Conservation (phyloP, 495 filamentous ascomycete species). For the Pseudoneurospora amorphoporcata region DNA sequence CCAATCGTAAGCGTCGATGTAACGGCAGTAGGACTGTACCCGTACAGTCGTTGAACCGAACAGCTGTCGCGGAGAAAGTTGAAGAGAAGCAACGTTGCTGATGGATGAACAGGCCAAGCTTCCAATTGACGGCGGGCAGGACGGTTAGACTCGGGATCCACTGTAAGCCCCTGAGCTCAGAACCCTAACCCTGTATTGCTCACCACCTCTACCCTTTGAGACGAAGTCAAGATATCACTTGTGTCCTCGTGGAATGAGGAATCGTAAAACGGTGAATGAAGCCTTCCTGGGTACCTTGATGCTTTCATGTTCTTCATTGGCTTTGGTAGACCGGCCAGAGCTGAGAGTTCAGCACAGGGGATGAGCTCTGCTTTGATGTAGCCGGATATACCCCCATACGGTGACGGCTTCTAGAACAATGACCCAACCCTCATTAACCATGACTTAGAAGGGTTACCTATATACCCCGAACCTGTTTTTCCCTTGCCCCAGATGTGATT, state of each 20-base stretch:
- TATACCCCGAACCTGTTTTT: not conserved
- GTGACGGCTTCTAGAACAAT: not conserved
- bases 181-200: constrained; percentile 16
- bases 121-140: not conserved
- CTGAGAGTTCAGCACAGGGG: not conserved
- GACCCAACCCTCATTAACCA: not conserved
- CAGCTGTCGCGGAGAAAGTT: not conserved
- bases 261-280: not conserved
- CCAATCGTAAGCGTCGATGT: not conserved
- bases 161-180: not conserved
- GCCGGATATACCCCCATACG: not conserved
- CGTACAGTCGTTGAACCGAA: not conserved
- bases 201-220: not conserved
- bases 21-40: not conserved
- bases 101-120: not conserved
- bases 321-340: not conserved
- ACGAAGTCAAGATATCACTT: not conserved
- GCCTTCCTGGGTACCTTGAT: too few species aligned
- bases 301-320: not conserved
- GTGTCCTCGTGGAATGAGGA: not conserved
- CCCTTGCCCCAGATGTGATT: not conserved
- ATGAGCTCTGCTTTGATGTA: not conserved
- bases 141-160: not conserved
- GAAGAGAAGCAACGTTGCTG: not conserved
- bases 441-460: not conserved